These are phyloP conservation scores for Dioscorea dumetorum DNA, from an alignment of 106 monocot species.

Conservation along the genomic window DNA sequence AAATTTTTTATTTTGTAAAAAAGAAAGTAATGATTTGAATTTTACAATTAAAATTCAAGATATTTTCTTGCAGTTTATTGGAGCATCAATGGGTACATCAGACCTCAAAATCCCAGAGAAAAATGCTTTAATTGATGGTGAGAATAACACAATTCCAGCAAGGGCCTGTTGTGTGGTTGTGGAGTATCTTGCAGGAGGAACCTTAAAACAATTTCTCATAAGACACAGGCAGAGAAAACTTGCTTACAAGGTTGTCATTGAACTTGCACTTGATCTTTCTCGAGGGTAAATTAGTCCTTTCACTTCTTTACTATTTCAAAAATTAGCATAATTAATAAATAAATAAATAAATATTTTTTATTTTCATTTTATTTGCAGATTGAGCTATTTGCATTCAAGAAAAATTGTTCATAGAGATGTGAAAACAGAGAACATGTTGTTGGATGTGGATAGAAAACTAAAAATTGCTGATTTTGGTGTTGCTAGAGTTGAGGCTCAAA, in stretches of 20 bases:
- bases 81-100: conserved; percentile 73
- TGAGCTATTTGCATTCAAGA: conserved; percentile 71
- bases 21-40: no score
- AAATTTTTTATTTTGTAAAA: no score
- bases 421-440: conserved; percentile 78
- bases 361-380: conserved; percentile 22
- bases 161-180: conserved; percentile 57
- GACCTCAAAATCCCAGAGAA: conserved; percentile 62
- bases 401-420: conserved; percentile 89
- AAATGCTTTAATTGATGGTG: conserved; percentile 18
- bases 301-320: not conserved
- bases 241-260: conserved; percentile 51
- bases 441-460: conserved; percentile 44
- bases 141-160: conserved; percentile 15
- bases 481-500: conserved; percentile 83
- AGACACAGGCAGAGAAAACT: conserved; percentile 51
- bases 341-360: not conserved
- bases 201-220: conserved; percentile 50
- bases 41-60: not conserved
- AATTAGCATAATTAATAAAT: not conserved
- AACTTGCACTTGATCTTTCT: conserved; percentile 62
- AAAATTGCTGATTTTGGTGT: conserved; percentile 86
- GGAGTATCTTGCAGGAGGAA: conserved; percentile 65
- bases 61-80: conserved; percentile 44
- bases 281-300: conserved; percentile 40